Evolutionary conservation across 352 stramenopile genomes (phyloP).

Genomic region (Pythium guiyangense): DNA sequence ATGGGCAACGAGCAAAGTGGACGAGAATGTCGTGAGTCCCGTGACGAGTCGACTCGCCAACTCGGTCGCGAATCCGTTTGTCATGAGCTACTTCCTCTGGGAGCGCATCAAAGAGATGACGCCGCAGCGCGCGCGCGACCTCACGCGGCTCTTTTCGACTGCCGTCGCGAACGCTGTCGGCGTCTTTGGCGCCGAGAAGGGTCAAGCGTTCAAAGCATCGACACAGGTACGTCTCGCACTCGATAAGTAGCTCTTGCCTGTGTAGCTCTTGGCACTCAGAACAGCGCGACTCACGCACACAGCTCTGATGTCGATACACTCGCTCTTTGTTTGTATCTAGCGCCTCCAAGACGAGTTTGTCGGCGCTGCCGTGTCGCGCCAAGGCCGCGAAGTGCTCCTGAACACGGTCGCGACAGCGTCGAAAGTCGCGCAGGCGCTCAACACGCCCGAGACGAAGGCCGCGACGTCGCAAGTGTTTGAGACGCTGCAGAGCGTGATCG

Average conservation of each 20-base stretch:
- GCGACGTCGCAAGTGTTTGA: conserved; percentile 56
- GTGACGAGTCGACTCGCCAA: conserved; percentile 42
- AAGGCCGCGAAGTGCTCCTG: conserved; percentile 55
- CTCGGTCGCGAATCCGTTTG: conserved; percentile 75
- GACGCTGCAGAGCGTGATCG: conserved; percentile 62
- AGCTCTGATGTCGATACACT: too few species aligned
- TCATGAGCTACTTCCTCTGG: conserved; percentile 73
- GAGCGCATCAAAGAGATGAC: conserved; percentile 67
- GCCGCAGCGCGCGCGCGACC: conserved; percentile 63
- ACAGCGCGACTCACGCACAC: neutral
- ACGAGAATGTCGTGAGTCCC: conserved; percentile 54
- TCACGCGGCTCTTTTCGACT: conserved; percentile 58
- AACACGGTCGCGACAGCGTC: conserved; percentile 57
- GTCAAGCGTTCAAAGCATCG: conserved; percentile 27
- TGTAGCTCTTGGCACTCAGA: too few species aligned
- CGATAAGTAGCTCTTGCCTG: too few species aligned
- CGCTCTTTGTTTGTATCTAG: conserved; percentile 1
- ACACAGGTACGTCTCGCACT: conserved; percentile 23
- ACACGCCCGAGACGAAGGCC: conserved; percentile 64
- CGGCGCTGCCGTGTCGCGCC: conserved; percentile 36
- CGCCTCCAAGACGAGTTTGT: conserved; percentile 51
- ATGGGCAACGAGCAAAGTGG: conserved; percentile 50
- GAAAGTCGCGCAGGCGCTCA: conserved; percentile 65
- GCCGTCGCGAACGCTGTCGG: conserved; percentile 48
- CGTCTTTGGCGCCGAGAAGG: conserved; percentile 49